Base-by-base conservation (phyloP, 768 basidiomycete genomes). In the Suillus alpinus region DNA sequence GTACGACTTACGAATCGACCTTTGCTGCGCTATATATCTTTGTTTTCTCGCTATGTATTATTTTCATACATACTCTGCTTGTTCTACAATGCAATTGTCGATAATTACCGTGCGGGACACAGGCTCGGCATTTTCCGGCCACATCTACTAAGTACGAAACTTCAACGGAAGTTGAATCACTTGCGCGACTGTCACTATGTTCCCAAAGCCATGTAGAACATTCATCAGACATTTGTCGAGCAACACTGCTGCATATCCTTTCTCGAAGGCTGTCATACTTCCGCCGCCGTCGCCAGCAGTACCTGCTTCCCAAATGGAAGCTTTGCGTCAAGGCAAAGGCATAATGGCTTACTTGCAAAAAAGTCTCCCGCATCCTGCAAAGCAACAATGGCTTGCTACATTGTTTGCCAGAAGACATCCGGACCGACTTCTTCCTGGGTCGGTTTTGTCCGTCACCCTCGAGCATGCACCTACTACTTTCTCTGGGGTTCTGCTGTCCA, bases 401-500 rank as follows among this genome's bases (percentile, higher is more conserved):
- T 77, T 90, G 59, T 97, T 98, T 76, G 85, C 86, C 40, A 80
- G 87, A 55, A 80, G 83, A 43, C 88, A 89, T 56, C 83, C 85
- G 1, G 78, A 83, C 44, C 83, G 90, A 64, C 77, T 96, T 41
- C 78, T 79, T 14, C 88, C 93, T 20, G 96, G 96, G 1, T 92
- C 92, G n/a, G 88, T 98, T 65, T 73, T 98, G 63, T 87, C 86
- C 32, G 87, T 95, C 66, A 83, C 83, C 49, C 86, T 88, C 41
- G 84, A 87, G 59, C 85, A 94, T 61, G 86, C 92, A 6, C 91
- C 91, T 9, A 89, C 86, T 16, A 76, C 82, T 13, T 98, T 98
- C 76, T 91, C 94, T 6, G 96, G 96, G 39, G 90, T 98, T 49
- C 80, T 98, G 60, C 82, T 97, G 67, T 84, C 86, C 34, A 83